Conservation (phyloP, 225 moss, liverwort and hornwort species). For the Pseudoscleropodium purum region DNA sequence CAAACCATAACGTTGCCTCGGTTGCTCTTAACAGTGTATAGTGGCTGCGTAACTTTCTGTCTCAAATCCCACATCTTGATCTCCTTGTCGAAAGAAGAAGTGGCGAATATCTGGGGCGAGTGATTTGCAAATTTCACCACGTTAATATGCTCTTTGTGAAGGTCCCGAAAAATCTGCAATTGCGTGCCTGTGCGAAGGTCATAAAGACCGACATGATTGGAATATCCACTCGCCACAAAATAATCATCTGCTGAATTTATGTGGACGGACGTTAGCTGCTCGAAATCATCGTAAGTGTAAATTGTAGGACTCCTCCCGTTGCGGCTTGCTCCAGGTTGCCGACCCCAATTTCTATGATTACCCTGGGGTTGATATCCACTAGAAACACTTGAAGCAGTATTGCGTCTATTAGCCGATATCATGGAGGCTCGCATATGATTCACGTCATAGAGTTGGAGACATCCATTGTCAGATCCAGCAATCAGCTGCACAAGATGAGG, state of each 20-base stretch:
- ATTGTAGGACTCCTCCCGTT: constrained; percentile 57
- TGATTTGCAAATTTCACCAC: constrained; percentile 84
- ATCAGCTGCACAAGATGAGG: constrained; percentile 48
- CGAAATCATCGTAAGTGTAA: constrained; percentile 73
- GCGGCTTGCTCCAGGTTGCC: constrained; percentile 21
- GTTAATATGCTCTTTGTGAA: constrained; percentile 79
- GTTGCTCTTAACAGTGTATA: constrained; percentile 59
- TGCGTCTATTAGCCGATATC: constrained; percentile 29
- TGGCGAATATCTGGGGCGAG: constrained; percentile 69
- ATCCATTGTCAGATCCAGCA: constrained; percentile 76
- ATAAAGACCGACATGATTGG: constrained; percentile 71
- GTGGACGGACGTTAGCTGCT: constrained; percentile 72
- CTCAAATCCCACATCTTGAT: constrained; percentile 86
- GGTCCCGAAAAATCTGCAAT: constrained; percentile 56
- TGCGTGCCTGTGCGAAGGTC: constrained; percentile 71
- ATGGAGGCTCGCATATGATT: constrained; percentile 74
- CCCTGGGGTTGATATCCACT: constrained; percentile 24
- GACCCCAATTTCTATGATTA: constrained; percentile 27
- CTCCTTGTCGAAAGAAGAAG: constrained; percentile 77
- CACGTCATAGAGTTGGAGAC: constrained; percentile 74
- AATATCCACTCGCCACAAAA: constrained; percentile 79
- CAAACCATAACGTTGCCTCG: constrained; percentile 85
- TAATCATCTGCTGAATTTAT: constrained; percentile 76
- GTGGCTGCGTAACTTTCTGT: constrained; percentile 54
- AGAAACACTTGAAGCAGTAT: constrained; percentile 11